Base-by-base conservation (phyloP, 225 moss, liverwort and hornwort species). In the Physcomitrium patens region DNA sequence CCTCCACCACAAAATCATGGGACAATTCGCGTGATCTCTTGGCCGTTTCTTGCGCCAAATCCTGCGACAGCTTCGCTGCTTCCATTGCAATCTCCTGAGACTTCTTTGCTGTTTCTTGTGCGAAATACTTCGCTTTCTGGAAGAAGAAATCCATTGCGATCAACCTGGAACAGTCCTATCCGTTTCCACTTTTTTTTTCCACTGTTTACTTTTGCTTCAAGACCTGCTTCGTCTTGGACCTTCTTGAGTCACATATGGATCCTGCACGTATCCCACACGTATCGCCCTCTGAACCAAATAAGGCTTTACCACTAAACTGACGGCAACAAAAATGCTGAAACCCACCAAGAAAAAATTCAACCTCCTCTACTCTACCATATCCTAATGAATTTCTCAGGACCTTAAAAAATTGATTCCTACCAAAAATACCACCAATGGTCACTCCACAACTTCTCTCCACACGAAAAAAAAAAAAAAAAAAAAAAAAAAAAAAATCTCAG, bases 21-120 rank as follows among this genome's bases (percentile, higher is more conserved):
- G 86, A 86, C n/a, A 86, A 74, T 75, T 86, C 86, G 13, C 82
- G 87, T 15, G 96, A 91, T 75, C 87, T 84, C 84, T 93, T 96
- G 7, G 95, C 90, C 41, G 93, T 93, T 80, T 93, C 93, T 49
- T 86, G 87, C 45, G 95, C 95, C 47, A 96, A 59, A 72, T 96
- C 93, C 79, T 93, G 93, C 57, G 95, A 93, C 47, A 93, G 73
- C 79, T 90, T 96, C 14, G 93, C 96, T 18, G 96, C 96, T 74
- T 96, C 91, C 63, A 79, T 89, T 56, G 93, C 96, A 67, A 96
- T 87, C 84, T 93, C 96, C 76, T 96, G 96, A 58, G 96, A 96
- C 79, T 89, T 96, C 81, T 96, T 96, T 17, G 96, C 93, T 24
- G 96, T 91, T 79, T 96, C 96, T 72, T 91, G 82, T 0, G 96